Conservation (phyloP, 371 early-diverging fungal genomes). For the Sporodiniella umbellata region DNA sequence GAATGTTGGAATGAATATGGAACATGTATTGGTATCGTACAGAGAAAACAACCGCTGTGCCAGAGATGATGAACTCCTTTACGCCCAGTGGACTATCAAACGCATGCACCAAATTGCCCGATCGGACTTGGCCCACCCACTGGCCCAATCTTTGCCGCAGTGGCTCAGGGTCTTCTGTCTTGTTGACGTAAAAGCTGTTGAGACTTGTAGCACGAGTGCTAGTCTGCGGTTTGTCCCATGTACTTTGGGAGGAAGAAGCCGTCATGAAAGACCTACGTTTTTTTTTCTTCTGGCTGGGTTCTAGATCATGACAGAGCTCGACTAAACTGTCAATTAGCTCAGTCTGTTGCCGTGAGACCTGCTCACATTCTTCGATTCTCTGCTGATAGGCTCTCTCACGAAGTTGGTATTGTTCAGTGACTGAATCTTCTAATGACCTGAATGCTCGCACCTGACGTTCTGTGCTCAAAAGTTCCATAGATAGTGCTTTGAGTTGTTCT, state of each 20-base stretch:
- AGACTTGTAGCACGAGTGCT: neutral
- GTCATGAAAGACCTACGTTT: neutral
- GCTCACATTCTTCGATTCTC: slow-evolving; percentile 21
- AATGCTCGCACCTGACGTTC: slow-evolving; percentile 22
- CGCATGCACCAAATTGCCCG: slow-evolving; percentile 18
- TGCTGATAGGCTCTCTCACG: slow-evolving; percentile 17
- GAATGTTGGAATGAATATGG: slow-evolving; percentile 5
- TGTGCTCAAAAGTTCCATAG: slow-evolving; percentile 18
- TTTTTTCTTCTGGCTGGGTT: neutral
- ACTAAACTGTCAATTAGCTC: slow-evolving; percentile 17
- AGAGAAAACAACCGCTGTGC: slow-evolving; percentile 12
- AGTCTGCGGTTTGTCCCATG: slow-evolving; percentile 7
- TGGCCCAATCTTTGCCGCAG: neutral
- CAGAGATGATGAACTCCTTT: slow-evolving; percentile 20
- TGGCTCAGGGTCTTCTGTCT: too few species aligned
- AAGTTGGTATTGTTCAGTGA: slow-evolving; percentile 14
- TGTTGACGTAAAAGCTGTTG: neutral
- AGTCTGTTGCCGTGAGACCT: slow-evolving; percentile 14
- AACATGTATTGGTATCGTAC: slow-evolving; percentile 11
- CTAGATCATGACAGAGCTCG: slow-evolving; percentile 4
- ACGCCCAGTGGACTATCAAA: slow-evolving; percentile 14
- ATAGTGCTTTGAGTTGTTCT: slow-evolving; percentile 23
- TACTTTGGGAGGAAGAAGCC: slow-evolving; percentile 10
- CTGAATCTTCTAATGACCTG: slow-evolving; percentile 8
- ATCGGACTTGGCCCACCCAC: slow-evolving; percentile 23